Percentiles rank a stretch among this genome's conserved stretches.
These are phyloP conservation scores for Nicotiana tabacum DNA, from an alignment of 257 asterid species.

Conservation along the genomic window DNA sequence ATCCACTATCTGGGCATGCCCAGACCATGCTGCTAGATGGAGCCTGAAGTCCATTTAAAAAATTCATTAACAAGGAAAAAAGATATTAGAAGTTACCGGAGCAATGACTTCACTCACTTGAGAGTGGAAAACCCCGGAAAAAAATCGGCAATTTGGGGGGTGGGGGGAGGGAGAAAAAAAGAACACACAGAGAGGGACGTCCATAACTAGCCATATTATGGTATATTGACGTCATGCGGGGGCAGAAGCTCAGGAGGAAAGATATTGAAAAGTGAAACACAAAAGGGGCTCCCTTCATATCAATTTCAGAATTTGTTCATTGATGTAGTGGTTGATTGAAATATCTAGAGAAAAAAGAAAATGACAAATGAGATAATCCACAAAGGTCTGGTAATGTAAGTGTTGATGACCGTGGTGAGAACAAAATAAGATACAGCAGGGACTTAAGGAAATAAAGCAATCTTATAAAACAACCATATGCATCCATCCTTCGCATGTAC, in stretches of 20 bases:
- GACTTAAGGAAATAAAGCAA: not conserved
- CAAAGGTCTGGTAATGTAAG: not conserved
- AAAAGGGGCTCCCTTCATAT: no score
- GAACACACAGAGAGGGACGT: not conserved
- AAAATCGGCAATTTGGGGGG: not conserved
- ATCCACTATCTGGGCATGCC: slow-evolving; percentile 65
- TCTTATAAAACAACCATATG: not conserved
- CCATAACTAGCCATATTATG: not conserved
- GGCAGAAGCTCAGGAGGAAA: not conserved
- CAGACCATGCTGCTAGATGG: slow-evolving; percentile 97
- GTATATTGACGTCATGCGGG: not conserved
- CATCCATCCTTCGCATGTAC: not conserved
- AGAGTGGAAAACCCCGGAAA: not conserved
- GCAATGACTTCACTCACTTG: not conserved
- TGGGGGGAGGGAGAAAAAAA: not conserved
- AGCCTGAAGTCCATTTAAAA: slow-evolving; percentile 38
- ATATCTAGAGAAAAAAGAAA: not conserved
- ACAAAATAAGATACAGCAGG: not conserved
- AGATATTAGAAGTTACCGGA: not conserved
- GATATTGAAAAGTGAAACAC: not conserved
- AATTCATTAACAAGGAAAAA: not conserved
- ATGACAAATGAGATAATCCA: not conserved
- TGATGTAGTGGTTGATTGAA: not conserved
- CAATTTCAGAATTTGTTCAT: not conserved
- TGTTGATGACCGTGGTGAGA: not conserved